Percentiles rank a stretch among this genome's conserved stretches.
phyloP scores from a whole-genome alignment of 169 alveolate species.

The Cryptosporidium sp. region DNA sequence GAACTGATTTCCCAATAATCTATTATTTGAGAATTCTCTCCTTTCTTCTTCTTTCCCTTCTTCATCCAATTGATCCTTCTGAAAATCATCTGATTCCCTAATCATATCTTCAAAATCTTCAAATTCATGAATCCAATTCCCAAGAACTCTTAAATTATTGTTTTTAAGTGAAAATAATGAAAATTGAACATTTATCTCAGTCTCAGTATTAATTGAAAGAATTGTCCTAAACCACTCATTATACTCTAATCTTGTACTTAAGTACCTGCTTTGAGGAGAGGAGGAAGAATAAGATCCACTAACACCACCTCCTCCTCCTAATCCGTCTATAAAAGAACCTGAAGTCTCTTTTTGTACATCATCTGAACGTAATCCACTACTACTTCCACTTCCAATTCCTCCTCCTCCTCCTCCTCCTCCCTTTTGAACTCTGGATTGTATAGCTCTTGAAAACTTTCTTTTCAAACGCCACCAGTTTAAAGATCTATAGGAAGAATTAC shows the following conservation, averaged over 20 bases:
- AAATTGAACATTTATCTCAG: constrained; percentile 78
- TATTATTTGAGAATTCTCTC: too few relatives aligned
- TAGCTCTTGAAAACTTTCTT: constrained; percentile 5
- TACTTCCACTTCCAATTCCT: too few relatives aligned
- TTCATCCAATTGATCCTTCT: too few relatives aligned
- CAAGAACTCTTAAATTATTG: constrained; percentile 77
- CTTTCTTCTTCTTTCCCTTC: background rate
- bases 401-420: too few relatives aligned
- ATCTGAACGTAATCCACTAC: background rate
- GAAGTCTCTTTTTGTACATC: constrained; percentile 6
- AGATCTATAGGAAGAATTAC: background rate
- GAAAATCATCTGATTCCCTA: constrained; percentile 7
- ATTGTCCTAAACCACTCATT: constrained; percentile 75
- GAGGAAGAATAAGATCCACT: background rate
- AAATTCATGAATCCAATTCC: constrained; percentile 78
- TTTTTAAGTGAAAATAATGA: constrained; percentile 77
- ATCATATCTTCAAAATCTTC: constrained; percentile 73
- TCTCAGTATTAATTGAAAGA: constrained; percentile 68
- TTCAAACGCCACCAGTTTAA: constrained; percentile 65
- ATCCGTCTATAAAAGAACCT: background rate
- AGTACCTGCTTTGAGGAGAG: background rate
- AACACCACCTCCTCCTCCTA: background rate
- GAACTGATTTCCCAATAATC: constrained; percentile 11
- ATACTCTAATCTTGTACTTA: constrained; percentile 23
- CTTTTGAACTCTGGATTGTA: background rate